Conservation (phyloP, 2,329 filamentous ascomycete genomes). For the Decorospora gaudefroyi region DNA sequence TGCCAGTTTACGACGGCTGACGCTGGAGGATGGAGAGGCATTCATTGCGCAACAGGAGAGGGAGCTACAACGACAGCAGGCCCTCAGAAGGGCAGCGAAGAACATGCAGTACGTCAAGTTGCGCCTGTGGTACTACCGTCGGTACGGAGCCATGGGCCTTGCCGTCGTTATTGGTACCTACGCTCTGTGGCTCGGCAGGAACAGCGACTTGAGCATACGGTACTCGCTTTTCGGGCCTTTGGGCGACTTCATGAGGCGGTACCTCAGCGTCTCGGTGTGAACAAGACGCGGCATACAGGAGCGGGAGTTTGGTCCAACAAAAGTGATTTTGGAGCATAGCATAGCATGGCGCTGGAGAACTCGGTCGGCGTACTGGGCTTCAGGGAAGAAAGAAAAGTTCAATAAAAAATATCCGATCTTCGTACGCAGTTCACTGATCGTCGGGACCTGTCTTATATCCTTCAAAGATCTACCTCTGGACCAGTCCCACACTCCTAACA, state of each 20-base stretch:
- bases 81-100: constrained; percentile 44
- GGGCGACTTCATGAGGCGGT: constrained; percentile 22
- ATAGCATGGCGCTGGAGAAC: constrained; percentile 7
- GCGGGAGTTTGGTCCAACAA: constrained; percentile 1
- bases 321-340: constrained; percentile 11
- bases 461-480: no score
- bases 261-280: constrained; percentile 15
- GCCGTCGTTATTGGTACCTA: constrained; percentile 49
- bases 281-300: not conserved
- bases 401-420: no score
- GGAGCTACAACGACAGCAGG: constrained; percentile 71
- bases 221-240: constrained; percentile 21
- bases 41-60: constrained; percentile 72
- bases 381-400: not conserved
- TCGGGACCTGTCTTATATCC: no score
- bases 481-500: no score
- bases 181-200: constrained; percentile 44
- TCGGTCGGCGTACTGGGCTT: not conserved
- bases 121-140: constrained; percentile 67
- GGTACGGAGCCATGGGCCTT: constrained; percentile 62
- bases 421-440: no score
- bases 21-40: constrained; percentile 66
- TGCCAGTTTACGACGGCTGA: constrained; percentile 58
- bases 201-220: constrained; percentile 13
- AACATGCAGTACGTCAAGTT: constrained; percentile 42